These are phyloP conservation scores for Hansenula lynferdii DNA, from an alignment of 1,139 yeast species.

Conservation along the genomic window DNA sequence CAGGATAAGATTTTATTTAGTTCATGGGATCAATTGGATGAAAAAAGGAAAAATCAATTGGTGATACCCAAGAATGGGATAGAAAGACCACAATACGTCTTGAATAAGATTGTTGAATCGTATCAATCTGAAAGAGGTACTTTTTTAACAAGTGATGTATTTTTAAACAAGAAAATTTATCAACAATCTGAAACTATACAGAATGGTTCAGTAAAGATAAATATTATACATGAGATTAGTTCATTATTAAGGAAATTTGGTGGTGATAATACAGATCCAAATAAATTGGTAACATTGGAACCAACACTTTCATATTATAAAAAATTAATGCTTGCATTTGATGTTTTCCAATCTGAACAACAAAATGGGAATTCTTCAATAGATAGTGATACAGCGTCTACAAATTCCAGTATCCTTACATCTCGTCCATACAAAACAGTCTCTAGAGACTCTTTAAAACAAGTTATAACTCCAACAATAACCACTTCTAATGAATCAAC, in stretches of 20 bases:
- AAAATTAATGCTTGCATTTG: constrained; percentile 12
- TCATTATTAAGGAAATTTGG: constrained; percentile 6
- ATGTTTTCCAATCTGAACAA: constrained; percentile 4
- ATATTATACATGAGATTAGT: constrained; percentile 13
- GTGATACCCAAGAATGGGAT: constrained; percentile 4
- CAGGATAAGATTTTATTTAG: background rate
- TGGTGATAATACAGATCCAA: background rate
- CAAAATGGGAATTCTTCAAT: background rate
- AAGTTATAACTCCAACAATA: no score
- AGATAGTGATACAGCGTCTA: background rate
- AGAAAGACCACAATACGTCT: constrained; percentile 3
- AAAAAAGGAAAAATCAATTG: background rate
- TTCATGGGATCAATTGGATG: background rate
- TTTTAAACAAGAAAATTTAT: constrained; percentile 6
- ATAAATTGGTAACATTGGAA: background rate
- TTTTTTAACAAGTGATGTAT: constrained; percentile 6
- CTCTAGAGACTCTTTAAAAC: background rate
- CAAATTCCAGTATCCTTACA: background rate
- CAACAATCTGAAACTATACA: constrained; percentile 4
- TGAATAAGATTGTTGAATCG: constrained; percentile 9
- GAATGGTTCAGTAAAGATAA: constrained; percentile 13
- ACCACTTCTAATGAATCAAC: no score
- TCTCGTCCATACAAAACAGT: background rate
- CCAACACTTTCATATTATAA: constrained; percentile 7
- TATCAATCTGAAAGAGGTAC: constrained; percentile 7